These are phyloP conservation scores for Dillenia suffruticosa DNA, from an alignment of 164 flowering plant genomes.

Conservation along the genomic window DNA sequence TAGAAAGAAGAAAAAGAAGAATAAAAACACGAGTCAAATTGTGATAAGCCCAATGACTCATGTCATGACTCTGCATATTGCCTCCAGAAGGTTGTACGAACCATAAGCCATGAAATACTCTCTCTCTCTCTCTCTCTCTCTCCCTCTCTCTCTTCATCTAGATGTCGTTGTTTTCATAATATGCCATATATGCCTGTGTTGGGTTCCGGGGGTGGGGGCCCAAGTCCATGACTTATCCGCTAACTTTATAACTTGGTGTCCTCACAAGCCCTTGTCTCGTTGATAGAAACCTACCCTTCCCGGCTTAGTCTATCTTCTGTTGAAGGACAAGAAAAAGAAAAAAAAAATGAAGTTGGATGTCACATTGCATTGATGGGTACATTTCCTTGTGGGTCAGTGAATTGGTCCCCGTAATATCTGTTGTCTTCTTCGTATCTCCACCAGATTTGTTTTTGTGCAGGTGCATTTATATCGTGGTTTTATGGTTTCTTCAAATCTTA, in stretches of 20 bases:
- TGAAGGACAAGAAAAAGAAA: too few species aligned
- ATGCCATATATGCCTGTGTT: constrained; percentile 15
- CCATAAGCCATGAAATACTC: too few species aligned
- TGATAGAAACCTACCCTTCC: not conserved
- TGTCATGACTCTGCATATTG: constrained; percentile 10
- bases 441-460: too few species aligned
- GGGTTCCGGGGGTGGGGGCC: constrained; percentile 8
- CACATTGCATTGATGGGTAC: too few species aligned
- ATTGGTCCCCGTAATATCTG: too few species aligned
- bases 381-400: too few species aligned
- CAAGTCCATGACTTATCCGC: constrained; percentile 10
- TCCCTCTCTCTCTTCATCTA: constrained; percentile 2
- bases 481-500: too few species aligned
- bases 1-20: not conserved
- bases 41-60: constrained; percentile 24
- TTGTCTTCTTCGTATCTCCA: too few species aligned
- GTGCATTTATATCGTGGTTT: too few species aligned
- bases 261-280: constrained; percentile 2
- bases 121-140: too few species aligned
- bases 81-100: constrained; percentile 1
- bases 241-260: not conserved
- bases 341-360: too few species aligned
- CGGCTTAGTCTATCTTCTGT: not conserved
- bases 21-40: constrained; percentile 5
- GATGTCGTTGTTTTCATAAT: constrained; percentile 9